Evolutionary conservation across 1,284 basidiomycete genomes (phyloP).

Genomic region (Ustilago tritici): DNA sequence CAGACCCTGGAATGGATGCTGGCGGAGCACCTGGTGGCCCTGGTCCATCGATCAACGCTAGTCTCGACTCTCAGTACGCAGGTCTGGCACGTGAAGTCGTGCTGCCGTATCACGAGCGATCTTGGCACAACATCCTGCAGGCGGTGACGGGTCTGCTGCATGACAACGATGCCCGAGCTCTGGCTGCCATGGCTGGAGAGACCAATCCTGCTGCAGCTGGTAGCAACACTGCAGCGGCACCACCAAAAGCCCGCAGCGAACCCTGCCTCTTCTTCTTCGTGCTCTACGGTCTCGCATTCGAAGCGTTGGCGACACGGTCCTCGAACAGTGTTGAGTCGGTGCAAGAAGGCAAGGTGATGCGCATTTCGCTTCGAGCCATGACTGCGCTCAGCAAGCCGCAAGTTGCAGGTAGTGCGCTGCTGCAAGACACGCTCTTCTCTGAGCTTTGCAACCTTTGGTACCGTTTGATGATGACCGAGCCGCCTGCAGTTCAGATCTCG

Average conservation of each 20-base stretch:
- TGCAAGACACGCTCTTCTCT: conserved; percentile 83
- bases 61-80: conserved; percentile 82
- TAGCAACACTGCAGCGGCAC: conserved; percentile 3
- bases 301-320: conserved; percentile 81
- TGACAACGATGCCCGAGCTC: conserved; percentile 77
- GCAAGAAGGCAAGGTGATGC: conserved; percentile 58
- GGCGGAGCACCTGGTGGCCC: conserved; percentile 72
- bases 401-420: conserved; percentile 83
- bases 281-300: conserved; percentile 91
- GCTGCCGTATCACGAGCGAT: conserved; percentile 76
- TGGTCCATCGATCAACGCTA: conserved; percentile 62
- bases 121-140: conserved; percentile 86
- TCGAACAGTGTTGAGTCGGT: conserved; percentile 71
- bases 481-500: conserved; percentile 78
- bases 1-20: conserved; percentile 78
- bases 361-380: conserved; percentile 81
- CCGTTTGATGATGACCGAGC: conserved; percentile 88
- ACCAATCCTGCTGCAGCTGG: conserved; percentile 56
- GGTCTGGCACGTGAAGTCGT: conserved; percentile 90
- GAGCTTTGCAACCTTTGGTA: conserved; percentile 90
- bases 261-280: conserved; percentile 87
- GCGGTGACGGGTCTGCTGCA: conserved; percentile 87
- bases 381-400: conserved; percentile 81
- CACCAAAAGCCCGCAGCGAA: conserved; percentile 70
- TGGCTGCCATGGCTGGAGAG: conserved; percentile 83